Base-by-base conservation (phyloP, 352 stramenopile species). In the Globisporangium mamillatum region DNA sequence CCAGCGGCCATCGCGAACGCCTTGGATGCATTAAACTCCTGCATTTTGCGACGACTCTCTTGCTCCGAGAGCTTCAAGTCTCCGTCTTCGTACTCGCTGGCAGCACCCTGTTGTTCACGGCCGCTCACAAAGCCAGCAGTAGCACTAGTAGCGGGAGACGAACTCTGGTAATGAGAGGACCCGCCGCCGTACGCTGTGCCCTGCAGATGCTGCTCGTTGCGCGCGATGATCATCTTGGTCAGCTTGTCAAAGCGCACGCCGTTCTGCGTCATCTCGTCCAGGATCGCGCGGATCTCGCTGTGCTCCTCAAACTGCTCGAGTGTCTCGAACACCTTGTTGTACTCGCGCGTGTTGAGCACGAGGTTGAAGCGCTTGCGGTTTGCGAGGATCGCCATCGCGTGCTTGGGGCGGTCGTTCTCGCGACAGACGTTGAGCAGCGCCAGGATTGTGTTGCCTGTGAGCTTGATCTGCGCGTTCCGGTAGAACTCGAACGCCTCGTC, bases 401-500 rank as follows among this genome's bases (percentile, higher is more conserved):
- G 78, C n/a, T 80, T 70, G 8, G 68, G 55, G 7, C 80, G 75
- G 12, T 75, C 66, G 55, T 83, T 87, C 3, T 36, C 62, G 36
- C 67, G 67, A 50, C 79, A 90, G 20, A 86, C 77, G n/a, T 72
- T 41, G 50, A 90, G 68, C 29, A 90, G 64, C 52, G 76, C 75
- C 66, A 84, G 67, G 22, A 88, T 53, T 57, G 80, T 88, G 25
- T 80, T 71, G 8, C 73, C 46, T 2, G 71, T 75, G 63, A 90
- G 74, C n/a, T 78, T 70, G 4, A 78, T 79, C 46, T 76, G 64
- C 9, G 82, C 75, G 54, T 77, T 71, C 22, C 71, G 64, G 52
- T 89, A 90, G 64, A 90, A 89, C n/a, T 84, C 74, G 59, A 90
- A 90, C n/a, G 82, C 80, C 4, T 71, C 64, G 36, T 88, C 73